A percentile compares a stretch with the other conserved stretches of the same genome.
Conservation (phyloP, 2,329 filamentous ascomycete species). For the Botrytis tulipae region DNA sequence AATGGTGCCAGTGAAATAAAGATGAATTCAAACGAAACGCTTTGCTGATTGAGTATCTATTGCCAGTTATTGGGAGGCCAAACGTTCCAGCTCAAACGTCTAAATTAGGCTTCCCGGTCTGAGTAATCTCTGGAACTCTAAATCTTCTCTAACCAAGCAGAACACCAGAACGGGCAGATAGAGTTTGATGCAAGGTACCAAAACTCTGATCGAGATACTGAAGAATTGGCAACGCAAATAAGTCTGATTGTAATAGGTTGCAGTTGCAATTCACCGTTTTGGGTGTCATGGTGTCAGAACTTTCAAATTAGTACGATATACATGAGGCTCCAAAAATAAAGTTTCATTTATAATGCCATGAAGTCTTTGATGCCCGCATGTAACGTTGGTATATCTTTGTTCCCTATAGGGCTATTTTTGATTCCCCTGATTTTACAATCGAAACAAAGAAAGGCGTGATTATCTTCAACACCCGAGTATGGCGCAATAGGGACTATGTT, state of each 20-base stretch:
- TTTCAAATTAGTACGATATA: neutral
- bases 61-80: neutral
- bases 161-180: neutral
- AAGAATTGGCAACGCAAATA: neutral
- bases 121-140: neutral
- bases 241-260: neutral
- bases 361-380: neutral
- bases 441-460: conserved; percentile 21
- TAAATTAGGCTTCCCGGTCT: neutral
- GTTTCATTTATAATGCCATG: neutral
- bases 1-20: neutral
- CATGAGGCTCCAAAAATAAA: neutral
- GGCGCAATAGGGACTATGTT: conserved; percentile 13
- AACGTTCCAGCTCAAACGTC: too few species aligned
- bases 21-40: neutral
- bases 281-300: neutral
- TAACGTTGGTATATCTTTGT: neutral
- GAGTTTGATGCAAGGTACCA: neutral
- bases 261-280: neutral
- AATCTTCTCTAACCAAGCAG: neutral
- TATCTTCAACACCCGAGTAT: conserved; percentile 15
- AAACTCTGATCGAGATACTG: neutral
- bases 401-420: neutral
- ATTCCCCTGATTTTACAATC: conserved; percentile 7
- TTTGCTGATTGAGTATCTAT: neutral